These are phyloP conservation scores for Carnegiea gigantea DNA, from an alignment of 179 eudicot species.

Conservation along the genomic window DNA sequence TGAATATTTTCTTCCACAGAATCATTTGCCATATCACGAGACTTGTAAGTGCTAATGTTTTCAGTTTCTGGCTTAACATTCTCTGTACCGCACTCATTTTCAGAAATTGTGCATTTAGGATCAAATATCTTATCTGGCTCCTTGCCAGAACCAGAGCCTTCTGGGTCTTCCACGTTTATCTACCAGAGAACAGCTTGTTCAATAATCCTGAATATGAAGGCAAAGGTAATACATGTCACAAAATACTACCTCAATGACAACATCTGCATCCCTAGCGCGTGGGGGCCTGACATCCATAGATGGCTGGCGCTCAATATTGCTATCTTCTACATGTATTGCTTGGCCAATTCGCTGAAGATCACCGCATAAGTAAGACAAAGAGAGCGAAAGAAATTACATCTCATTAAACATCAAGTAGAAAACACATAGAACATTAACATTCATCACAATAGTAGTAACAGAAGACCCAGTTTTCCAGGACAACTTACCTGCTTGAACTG, in stretches of 20 bases:
- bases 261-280: constrained; percentile 46
- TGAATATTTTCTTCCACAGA: constrained; percentile 13
- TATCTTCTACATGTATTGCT: constrained; percentile 49
- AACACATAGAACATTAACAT: not conserved
- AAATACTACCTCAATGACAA: constrained; percentile 45
- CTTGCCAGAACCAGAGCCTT: constrained; percentile 28
- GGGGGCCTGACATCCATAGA: constrained; percentile 38
- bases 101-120: constrained; percentile 22
- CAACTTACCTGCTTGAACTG: constrained; percentile 24
- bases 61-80: constrained; percentile 22
- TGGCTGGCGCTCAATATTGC: constrained; percentile 48
- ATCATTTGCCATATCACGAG: not conserved
- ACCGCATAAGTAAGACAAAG: constrained; percentile 12
- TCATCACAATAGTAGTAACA: constrained; percentile 1
- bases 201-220: constrained; percentile 14
- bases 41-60: not conserved
- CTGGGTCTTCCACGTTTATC: constrained; percentile 43
- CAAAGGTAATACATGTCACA: constrained; percentile 9
- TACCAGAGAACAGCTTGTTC: constrained; percentile 21
- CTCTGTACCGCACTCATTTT: constrained; percentile 25
- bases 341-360: constrained; percentile 42
- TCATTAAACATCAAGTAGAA: not conserved
- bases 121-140: constrained; percentile 21
- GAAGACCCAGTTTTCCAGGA: not conserved
- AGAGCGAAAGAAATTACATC: not conserved